A percentile compares a stretch with the other conserved stretches of the same genome.
Conservation (phyloP, 768 basidiomycete species). For the Macrolepiota fuliginosa region DNA sequence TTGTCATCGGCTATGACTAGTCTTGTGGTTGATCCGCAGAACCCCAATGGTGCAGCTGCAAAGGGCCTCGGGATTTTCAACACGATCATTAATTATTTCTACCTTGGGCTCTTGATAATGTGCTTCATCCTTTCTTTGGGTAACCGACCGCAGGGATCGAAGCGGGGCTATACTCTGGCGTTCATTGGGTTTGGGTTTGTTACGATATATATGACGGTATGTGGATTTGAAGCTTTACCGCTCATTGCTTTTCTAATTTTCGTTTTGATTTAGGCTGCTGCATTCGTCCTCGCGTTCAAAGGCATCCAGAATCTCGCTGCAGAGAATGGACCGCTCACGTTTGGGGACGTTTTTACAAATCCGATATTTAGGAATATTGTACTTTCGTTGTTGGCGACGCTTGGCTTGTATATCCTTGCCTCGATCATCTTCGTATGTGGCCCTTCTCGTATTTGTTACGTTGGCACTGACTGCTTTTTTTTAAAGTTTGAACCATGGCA, state of each 20-base stretch:
- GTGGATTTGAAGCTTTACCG: constrained; percentile 18
- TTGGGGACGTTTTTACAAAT: constrained; percentile 72
- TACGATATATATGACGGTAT: constrained; percentile 95
- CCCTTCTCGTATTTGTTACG: background rate
- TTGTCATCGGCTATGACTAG: constrained; percentile 76
- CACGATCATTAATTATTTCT: constrained; percentile 78
- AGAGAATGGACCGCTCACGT: constrained; percentile 42
- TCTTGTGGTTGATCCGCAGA: constrained; percentile 47
- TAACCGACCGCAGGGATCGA: constrained; percentile 89
- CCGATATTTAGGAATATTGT: constrained; percentile 84
- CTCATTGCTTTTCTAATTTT: constrained; percentile 1
- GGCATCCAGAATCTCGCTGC: constrained; percentile 63
- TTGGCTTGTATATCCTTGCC: constrained; percentile 84
- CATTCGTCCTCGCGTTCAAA: constrained; percentile 82
- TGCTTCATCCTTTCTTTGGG: constrained; percentile 89
- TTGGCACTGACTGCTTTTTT: background rate
- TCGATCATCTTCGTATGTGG: constrained; percentile 80
- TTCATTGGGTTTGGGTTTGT: constrained; percentile 87
- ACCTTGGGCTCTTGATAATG: constrained; percentile 81
- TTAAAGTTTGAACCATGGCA: constrained; percentile 98
- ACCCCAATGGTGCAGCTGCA: background rate
- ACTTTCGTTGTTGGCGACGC: constrained; percentile 80
- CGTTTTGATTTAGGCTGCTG: constrained; percentile 49
- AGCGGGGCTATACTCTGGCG: constrained; percentile 81
- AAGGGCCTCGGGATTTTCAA: constrained; percentile 69